These are phyloP conservation scores for Clitopilus passeckerianus DNA, from an alignment of 768 basidiomycete species.

Conservation along the genomic window DNA sequence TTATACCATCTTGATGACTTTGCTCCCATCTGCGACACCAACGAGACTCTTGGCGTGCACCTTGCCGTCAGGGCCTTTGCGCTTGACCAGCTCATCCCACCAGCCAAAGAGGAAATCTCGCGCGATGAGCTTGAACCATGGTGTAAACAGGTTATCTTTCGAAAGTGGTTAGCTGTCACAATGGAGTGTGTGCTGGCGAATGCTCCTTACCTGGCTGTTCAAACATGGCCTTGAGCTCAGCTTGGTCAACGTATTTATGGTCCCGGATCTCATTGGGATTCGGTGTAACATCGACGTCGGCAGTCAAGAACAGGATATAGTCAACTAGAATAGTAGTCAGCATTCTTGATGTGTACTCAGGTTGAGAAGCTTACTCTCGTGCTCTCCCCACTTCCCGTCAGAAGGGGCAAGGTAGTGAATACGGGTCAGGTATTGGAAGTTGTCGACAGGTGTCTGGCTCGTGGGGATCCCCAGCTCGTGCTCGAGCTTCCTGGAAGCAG, in stretches of 20 bases:
- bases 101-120: slow-evolving; percentile 96
- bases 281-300: slow-evolving; percentile 75
- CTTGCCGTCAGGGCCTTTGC: slow-evolving; percentile 50
- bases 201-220: slow-evolving; percentile 60
- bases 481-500: slow-evolving; percentile 93
- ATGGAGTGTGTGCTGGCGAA: background rate
- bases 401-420: slow-evolving; percentile 98
- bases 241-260: slow-evolving; percentile 86
- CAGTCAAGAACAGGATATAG: slow-evolving; percentile 93
- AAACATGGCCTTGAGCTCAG: slow-evolving; percentile 90
- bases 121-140: slow-evolving; percentile 99
- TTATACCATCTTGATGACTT: slow-evolving; percentile 51
- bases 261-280: slow-evolving; percentile 92
- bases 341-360: background rate
- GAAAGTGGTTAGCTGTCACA: background rate
- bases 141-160: slow-evolving; percentile 85
- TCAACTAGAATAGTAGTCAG: slow-evolving; percentile 60
- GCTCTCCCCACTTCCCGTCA: slow-evolving; percentile 93
- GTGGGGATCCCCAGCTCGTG: slow-evolving; percentile 94
- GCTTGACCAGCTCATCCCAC: slow-evolving; percentile 88
- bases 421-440: slow-evolving; percentile 91
- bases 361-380: slow-evolving; percentile 65
- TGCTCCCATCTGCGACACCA: slow-evolving; percentile 65
- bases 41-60: slow-evolving; percentile 60
- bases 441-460: slow-evolving; percentile 69